Percentiles rank a stretch among this genome's conserved stretches.
Conservation (phyloP, 2,329 filamentous ascomycete species). For the Mollisiaceae sp. region DNA sequence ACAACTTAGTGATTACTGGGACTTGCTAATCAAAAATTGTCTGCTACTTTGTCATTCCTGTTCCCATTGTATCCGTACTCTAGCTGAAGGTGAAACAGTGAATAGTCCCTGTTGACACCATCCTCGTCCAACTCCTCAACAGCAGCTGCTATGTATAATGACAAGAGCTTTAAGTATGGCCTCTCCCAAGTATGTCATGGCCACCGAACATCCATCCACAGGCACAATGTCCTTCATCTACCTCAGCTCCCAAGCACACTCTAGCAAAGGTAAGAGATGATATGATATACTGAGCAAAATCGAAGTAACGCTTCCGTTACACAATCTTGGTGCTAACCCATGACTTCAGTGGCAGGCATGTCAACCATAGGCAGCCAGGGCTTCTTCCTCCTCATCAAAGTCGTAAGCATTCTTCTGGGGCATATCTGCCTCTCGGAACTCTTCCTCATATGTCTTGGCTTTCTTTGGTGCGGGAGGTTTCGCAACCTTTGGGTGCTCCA, state of each 20-base stretch:
- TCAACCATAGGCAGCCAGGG: conserved; percentile 52
- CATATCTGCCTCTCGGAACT: conserved; percentile 29
- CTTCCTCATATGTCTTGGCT: conserved; percentile 29
- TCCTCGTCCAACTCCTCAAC: not conserved
- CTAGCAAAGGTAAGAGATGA: conserved; percentile 10
- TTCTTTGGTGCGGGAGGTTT: conserved; percentile 25
- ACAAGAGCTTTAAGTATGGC: conserved; percentile 5
- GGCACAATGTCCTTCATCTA: not conserved
- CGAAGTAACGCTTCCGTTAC: conserved; percentile 3
- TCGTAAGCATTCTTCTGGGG: conserved; percentile 14
- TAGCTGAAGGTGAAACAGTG: not conserved
- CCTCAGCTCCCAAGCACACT: not conserved
- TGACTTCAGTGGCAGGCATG: not conserved
- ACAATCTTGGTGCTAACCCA: not conserved
- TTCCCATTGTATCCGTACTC: not conserved
- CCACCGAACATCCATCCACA: not conserved
- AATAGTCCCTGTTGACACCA: not conserved
- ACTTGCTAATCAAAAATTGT: not conserved
- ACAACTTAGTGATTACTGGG: not conserved
- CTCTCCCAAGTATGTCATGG: conserved; percentile 16
- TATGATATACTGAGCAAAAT: conserved; percentile 16
- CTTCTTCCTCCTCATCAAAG: conserved; percentile 56
- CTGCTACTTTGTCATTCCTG: not conserved
- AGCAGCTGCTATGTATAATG: conserved; percentile 2
- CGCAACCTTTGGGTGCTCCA: conserved; percentile 40